Evolutionary conservation across 805 yeast species (phyloP).

Genomic region (Candida golubevii): DNA sequence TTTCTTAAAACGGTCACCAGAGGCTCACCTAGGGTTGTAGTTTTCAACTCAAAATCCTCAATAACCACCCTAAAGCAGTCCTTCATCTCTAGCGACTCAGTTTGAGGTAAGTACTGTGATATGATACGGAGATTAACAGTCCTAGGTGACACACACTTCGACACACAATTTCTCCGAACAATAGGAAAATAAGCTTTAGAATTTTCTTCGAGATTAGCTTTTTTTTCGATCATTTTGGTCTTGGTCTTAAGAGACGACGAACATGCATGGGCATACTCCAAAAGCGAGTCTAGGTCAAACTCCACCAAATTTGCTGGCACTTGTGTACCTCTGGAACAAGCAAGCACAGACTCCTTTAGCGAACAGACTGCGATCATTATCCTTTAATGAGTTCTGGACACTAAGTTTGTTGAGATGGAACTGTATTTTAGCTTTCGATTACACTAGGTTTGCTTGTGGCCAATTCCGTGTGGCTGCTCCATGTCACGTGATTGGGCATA

Average conservation of each 20-base stretch:
- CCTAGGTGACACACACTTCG: slow-evolving; percentile 7
- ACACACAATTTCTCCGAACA: slow-evolving; percentile 4
- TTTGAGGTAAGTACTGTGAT: slow-evolving; percentile 5
- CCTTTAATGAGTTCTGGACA: too few relatives aligned
- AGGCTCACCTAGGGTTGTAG: slow-evolving; percentile 5
- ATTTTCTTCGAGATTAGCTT: neutral
- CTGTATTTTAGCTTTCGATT: too few relatives aligned
- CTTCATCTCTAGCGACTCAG: neutral
- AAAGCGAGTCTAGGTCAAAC: slow-evolving; percentile 15
- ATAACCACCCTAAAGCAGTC: slow-evolving; percentile 1
- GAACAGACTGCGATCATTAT: too few relatives aligned
- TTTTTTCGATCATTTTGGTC: neutral
- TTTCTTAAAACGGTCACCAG: slow-evolving; percentile 8
- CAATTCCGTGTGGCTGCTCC: too few relatives aligned
- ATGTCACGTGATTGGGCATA: too few relatives aligned
- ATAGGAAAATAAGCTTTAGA: slow-evolving; percentile 2
- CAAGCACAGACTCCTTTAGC: too few relatives aligned
- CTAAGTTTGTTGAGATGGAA: too few relatives aligned
- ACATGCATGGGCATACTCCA: slow-evolving; percentile 7
- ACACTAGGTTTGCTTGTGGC: too few relatives aligned
- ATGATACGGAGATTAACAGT: slow-evolving; percentile 1
- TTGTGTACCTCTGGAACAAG: neutral
- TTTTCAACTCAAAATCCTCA: slow-evolving; percentile 10
- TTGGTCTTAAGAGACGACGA: neutral
- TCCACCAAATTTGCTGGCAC: slow-evolving; percentile 9